Percentiles rank a stretch among this genome's conserved stretches.
phyloP scores from a whole-genome alignment of 1,139 yeast genomes.

The Arxiozyma slooffiae region DNA sequence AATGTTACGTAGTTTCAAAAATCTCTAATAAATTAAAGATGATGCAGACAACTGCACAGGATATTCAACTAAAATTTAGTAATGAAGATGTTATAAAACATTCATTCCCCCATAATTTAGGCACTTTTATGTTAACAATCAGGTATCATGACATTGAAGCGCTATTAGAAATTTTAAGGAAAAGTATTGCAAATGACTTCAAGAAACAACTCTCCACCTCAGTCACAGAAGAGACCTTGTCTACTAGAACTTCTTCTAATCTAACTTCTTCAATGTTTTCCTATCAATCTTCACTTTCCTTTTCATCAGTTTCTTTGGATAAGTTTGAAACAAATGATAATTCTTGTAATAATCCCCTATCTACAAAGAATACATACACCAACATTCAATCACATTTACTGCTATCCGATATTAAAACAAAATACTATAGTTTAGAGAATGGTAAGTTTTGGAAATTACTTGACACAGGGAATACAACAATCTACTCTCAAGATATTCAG shows the following conservation, averaged over 20 bases:
- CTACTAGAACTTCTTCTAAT: constrained; percentile 10
- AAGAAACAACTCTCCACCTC: constrained; percentile 15
- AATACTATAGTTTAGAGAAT: constrained; percentile 6
- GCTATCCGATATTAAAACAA: constrained; percentile 7
- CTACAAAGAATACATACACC: background rate
- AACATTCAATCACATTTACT: constrained; percentile 2
- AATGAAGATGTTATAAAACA: constrained; percentile 10
- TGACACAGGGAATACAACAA: constrained; percentile 9
- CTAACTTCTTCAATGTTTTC: constrained; percentile 6
- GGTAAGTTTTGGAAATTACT: constrained; percentile 8
- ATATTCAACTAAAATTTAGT: constrained; percentile 27
- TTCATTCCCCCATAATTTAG: background rate
- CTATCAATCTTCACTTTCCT: background rate
- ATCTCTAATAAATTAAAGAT: constrained; percentile 20
- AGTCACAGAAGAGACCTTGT: constrained; percentile 8
- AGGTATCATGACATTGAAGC: constrained; percentile 18
- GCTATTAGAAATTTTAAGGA: constrained; percentile 16
- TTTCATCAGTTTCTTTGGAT: background rate
- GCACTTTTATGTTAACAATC: constrained; percentile 12
- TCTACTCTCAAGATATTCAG: constrained; percentile 16
- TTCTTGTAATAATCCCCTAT: background rate
- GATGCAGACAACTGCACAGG: constrained; percentile 28
- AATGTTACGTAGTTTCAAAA: constrained; percentile 14
- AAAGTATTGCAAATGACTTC: constrained; percentile 16
- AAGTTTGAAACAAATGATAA: background rate